Percentiles rank a stretch among this genome's conserved stretches.
Conservation (phyloP, 106 monocot genomes). For the Dioscorea dumetorum region DNA sequence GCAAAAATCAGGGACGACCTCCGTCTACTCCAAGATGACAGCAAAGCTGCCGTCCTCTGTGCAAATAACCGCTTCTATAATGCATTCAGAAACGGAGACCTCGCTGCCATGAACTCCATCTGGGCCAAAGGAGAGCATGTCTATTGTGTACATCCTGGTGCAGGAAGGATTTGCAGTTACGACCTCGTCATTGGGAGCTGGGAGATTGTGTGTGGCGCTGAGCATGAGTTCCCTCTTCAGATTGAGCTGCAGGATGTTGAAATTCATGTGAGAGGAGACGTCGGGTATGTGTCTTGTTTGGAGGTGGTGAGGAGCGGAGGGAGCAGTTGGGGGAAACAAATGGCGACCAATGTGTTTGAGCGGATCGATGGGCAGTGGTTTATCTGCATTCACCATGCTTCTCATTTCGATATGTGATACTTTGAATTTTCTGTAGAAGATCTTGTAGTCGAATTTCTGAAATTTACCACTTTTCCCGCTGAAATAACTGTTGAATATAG, state of each 20-base stretch:
- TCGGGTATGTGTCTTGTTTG: constrained; percentile 84
- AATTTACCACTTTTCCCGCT: too few species aligned
- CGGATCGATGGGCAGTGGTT: constrained; percentile 73
- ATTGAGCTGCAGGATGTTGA: constrained; percentile 85
- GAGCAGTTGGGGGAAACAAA: constrained; percentile 84
- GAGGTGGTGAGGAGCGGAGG: constrained; percentile 89
- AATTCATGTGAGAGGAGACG: constrained; percentile 63
- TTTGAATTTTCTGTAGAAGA: too few species aligned
- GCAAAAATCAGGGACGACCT: constrained; percentile 80
- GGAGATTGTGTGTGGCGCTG: constrained; percentile 75
- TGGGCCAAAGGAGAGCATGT: constrained; percentile 81
- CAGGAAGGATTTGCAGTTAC: constrained; percentile 80
- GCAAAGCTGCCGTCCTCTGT: constrained; percentile 55
- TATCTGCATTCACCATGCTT: constrained; percentile 89
- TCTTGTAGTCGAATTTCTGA: too few species aligned
- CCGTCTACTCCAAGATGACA: constrained; percentile 65
- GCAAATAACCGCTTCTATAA: constrained; percentile 79
- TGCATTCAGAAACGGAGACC: constrained; percentile 82
- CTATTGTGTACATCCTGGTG: constrained; percentile 80
- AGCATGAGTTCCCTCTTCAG: constrained; percentile 78
- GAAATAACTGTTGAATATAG: too few species aligned
- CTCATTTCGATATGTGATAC: constrained; percentile 47
- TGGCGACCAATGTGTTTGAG: constrained; percentile 94
- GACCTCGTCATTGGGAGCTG: constrained; percentile 87
- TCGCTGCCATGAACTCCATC: constrained; percentile 71